phyloP scores from a whole-genome alignment of 148 eudicot species.

The Cornus suecica region DNA sequence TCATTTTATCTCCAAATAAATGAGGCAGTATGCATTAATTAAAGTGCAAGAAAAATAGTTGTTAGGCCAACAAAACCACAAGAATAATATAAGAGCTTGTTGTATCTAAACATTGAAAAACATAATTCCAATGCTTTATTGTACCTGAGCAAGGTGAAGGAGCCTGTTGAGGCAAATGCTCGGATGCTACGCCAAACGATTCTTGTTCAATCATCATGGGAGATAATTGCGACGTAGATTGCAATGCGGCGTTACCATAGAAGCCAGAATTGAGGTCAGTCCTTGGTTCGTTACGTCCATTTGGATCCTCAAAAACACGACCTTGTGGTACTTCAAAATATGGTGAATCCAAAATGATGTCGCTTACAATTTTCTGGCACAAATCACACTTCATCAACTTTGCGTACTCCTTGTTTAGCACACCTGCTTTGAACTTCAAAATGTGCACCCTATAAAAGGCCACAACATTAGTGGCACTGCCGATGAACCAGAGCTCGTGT shows the following conservation, averaged over 20 bases:
- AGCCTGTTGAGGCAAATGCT: slow-evolving; percentile 42
- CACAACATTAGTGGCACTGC: background rate
- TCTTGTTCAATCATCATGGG: slow-evolving; percentile 36
- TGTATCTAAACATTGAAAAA: too few relatives aligned
- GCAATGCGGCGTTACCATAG: slow-evolving; percentile 40
- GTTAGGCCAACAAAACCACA: background rate
- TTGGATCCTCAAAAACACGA: slow-evolving; percentile 32
- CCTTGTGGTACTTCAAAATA: slow-evolving; percentile 52
- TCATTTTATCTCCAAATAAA: background rate
- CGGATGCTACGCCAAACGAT: slow-evolving; percentile 29
- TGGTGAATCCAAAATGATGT: slow-evolving; percentile 50
- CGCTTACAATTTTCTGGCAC: slow-evolving; percentile 70
- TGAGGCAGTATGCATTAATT: background rate
- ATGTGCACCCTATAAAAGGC: slow-evolving; percentile 61
- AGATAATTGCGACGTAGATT: slow-evolving; percentile 35
- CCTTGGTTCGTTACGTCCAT: slow-evolving; percentile 25
- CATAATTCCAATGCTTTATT: background rate
- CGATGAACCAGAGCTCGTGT: background rate
- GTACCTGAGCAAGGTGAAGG: slow-evolving; percentile 83
- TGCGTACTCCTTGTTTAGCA: slow-evolving; percentile 81
- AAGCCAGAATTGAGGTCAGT: slow-evolving; percentile 28
- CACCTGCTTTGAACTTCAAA: slow-evolving; percentile 58
- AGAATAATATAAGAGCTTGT: background rate
- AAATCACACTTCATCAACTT: slow-evolving; percentile 79
- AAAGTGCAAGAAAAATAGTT: too few relatives aligned